Evolutionary conservation across 2,329 filamentous ascomycete genomes (phyloP).

Genomic region (Ophiostoma sp.): DNA sequence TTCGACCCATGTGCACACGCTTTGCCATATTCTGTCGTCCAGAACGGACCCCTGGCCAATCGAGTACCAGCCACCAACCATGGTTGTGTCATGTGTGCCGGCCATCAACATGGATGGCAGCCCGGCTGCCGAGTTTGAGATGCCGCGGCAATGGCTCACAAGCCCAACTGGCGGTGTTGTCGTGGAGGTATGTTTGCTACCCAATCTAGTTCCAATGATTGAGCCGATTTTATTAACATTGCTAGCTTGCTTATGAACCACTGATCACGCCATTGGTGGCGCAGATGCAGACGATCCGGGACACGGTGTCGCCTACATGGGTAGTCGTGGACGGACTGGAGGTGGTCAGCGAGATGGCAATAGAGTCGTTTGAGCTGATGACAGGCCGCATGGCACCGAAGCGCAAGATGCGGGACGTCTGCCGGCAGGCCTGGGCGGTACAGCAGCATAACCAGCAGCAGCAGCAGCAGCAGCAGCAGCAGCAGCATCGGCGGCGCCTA

Average conservation of each 20-base stretch:
- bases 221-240: not conserved
- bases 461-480: conserved; percentile 1
- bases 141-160: conserved; percentile 58
- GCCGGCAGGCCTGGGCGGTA: conserved; percentile 40
- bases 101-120: conserved; percentile 56
- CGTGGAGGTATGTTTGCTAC: conserved; percentile 43
- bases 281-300: conserved; percentile 52
- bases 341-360: conserved; percentile 67
- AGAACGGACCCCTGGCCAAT: conserved; percentile 58
- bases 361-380: conserved; percentile 71
- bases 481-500: not conserved
- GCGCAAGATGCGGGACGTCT: conserved; percentile 59
- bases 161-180: conserved; percentile 53
- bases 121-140: conserved; percentile 61
- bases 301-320: conserved; percentile 55
- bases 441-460: conserved; percentile 29
- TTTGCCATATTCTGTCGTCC: conserved; percentile 53
- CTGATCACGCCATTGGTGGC: conserved; percentile 62
- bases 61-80: conserved; percentile 57
- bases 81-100: conserved; percentile 67
- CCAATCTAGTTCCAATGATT: not conserved
- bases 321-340: conserved; percentile 67
- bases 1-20: conserved; percentile 25
- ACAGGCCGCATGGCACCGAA: conserved; percentile 66
- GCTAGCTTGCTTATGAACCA: conserved; percentile 59